Percentiles rank a stretch among this genome's conserved stretches.
phyloP scores from a whole-genome alignment of 345 rosid genomes.

The Litchi chinensis region DNA sequence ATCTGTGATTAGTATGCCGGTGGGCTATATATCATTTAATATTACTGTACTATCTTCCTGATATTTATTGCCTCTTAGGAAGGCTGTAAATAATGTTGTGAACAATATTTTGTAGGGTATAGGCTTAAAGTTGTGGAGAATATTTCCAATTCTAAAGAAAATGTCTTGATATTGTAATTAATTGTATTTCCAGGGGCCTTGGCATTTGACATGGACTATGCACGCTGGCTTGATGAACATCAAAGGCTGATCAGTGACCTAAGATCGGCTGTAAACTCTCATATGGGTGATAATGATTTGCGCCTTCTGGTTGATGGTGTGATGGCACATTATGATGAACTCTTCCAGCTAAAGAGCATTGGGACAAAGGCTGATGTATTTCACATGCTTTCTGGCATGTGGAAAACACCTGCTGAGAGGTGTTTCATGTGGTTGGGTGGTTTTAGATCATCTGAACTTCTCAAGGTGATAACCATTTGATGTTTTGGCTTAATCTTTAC shows the following conservation, averaged over 20 bases:
- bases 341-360: conserved; percentile 68
- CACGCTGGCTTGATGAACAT: conserved; percentile 91
- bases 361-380: conserved; percentile 85
- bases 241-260: conserved; percentile 69
- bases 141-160: neutral
- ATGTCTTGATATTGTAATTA: conserved; percentile 3
- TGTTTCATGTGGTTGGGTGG: conserved; percentile 99
- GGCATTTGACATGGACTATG: conserved; percentile 81
- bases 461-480: conserved; percentile 52
- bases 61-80: neutral
- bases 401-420: conserved; percentile 95
- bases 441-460: conserved; percentile 85
- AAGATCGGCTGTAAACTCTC: conserved; percentile 71
- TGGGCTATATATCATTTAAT: neutral
- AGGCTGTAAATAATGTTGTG: neutral
- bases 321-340: conserved; percentile 79
- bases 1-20: neutral
- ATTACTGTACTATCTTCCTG: neutral
- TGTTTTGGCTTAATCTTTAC: neutral
- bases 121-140: neutral
- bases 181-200: conserved; percentile 53
- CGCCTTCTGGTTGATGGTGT: conserved; percentile 70
- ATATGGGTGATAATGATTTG: conserved; percentile 62
- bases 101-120: neutral
- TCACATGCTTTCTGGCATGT: conserved; percentile 96